Base-by-base conservation (phyloP, 306 rosid genomes). In the Malus sylvestris region DNA sequence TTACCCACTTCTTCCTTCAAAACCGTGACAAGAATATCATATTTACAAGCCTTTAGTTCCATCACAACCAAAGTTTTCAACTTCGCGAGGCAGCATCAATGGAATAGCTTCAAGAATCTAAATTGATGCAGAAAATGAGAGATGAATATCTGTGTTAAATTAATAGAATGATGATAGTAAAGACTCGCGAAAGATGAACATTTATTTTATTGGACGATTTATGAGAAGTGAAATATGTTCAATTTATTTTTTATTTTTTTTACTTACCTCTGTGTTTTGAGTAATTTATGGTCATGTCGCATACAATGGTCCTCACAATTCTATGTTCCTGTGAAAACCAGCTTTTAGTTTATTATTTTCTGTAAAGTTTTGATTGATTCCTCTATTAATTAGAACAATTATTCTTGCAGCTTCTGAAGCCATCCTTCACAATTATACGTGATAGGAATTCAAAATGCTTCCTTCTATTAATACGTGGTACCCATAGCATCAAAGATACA, bases 401-500 rank as follows among this genome's bases (percentile, higher is more conserved):
- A 32, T 76, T 65, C 74, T 71, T 83, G 90, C 91, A 92, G 99
- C 90, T 95, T 86, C 73, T 95, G 93, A 95, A 88, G 89, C 99
- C 99, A 4, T 95, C 97, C 52, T 95, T 95, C 84, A 92, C 99
- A 72, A 86, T 95, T 76, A 85, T 95, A 68, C 80, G 87, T 8
- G 97, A 92, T 82, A 84, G 75, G 74, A 80, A 85, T 16, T 85
- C 92, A 32, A 90, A 90, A 86, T 95, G 95, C 76, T 89, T 95
- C 81, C 99, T 95, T 86, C 86, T 92, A 67, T 78, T 95, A 85
- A 95, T 95, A 81, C 97, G 97, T 65, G 98, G 99, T 33, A 95
- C 97, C 35, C 99, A 95, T 85, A 90, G 99, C 86, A 95, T 95
- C 72, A 95, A 95, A 89, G 99, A 95, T 74, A 95, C 99, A 2